A percentile compares a stretch with the other conserved stretches of the same genome.
These are phyloP conservation scores for Aspergillus fijiensis DNA, from an alignment of 2,329 filamentous ascomycete genomes.

Conservation along the genomic window DNA sequence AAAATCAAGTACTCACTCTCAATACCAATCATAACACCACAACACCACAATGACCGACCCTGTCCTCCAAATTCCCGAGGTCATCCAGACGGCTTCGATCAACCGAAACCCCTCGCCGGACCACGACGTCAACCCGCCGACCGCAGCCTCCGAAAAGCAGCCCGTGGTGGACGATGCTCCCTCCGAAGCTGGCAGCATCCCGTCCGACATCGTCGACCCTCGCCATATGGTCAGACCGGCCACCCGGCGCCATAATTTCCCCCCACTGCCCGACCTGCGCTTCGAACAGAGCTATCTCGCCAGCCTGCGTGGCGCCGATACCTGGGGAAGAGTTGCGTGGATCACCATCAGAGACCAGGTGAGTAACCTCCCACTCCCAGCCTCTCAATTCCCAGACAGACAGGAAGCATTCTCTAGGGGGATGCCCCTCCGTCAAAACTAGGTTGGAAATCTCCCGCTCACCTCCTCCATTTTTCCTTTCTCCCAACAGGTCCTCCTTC, in stretches of 20 bases:
- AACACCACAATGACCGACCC: slow-evolving; percentile 58
- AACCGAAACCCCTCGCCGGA: slow-evolving; percentile 67
- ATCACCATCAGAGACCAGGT: slow-evolving; percentile 91
- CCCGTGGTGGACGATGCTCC: slow-evolving; percentile 57
- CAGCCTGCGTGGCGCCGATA: slow-evolving; percentile 77
- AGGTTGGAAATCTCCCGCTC: background rate
- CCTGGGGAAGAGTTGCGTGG: slow-evolving; percentile 74
- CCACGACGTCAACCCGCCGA: slow-evolving; percentile 79
- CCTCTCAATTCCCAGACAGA: background rate
- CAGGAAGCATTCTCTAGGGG: background rate
- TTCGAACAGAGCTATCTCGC: slow-evolving; percentile 98
- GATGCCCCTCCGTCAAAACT: background rate
- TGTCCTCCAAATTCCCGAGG: slow-evolving; percentile 69
- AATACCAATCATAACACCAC: slow-evolving; percentile 4
- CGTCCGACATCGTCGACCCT: slow-evolving; percentile 49
- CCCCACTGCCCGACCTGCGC: slow-evolving; percentile 74
- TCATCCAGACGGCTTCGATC: slow-evolving; percentile 78
- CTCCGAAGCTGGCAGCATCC: slow-evolving; percentile 45
- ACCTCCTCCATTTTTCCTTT: background rate
- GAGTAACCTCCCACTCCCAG: slow-evolving; percentile 16
- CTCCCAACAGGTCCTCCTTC: slow-evolving; percentile 71
- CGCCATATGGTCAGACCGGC: slow-evolving; percentile 36
- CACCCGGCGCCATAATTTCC: slow-evolving; percentile 55
- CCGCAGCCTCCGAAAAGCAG: slow-evolving; percentile 65
- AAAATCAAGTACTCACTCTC: too few species aligned